These are phyloP conservation scores for Camellia oleifera DNA, from an alignment of 179 eudicot species.

Conservation along the genomic window DNA sequence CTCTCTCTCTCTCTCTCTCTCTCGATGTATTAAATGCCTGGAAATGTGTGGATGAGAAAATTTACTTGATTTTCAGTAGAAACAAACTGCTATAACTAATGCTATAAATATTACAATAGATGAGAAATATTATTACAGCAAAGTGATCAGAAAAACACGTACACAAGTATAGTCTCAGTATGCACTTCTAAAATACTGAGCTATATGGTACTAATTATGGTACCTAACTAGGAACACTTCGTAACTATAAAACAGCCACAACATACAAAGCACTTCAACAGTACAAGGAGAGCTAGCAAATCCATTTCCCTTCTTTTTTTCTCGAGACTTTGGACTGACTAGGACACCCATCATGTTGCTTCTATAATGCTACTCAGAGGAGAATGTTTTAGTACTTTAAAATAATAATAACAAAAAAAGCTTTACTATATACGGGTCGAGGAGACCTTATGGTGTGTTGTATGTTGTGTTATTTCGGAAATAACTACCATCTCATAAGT, in stretches of 20 bases:
- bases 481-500: neutral
- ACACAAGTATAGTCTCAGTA: constrained; percentile 1
- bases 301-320: neutral
- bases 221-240: neutral
- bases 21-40: too few relatives aligned
- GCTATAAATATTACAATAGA: too few relatives aligned
- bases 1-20: too few relatives aligned
- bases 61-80: neutral
- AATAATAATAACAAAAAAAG: neutral
- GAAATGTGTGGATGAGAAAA: neutral
- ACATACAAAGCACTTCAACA: neutral
- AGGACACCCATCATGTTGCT: neutral
- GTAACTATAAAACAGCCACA: neutral
- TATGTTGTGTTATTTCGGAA: neutral
- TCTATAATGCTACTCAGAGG: neutral
- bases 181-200: neutral
- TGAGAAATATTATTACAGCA: neutral
- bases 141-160: neutral
- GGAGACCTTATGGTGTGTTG: neutral
- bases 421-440: too few relatives aligned
- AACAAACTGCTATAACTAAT: neutral
- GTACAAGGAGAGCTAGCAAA: neutral
- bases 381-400: neutral
- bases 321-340: neutral
- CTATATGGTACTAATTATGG: neutral